Evolutionary conservation across 306 rosid genomes (phyloP).

Genomic region (Boehmeria nivea): DNA sequence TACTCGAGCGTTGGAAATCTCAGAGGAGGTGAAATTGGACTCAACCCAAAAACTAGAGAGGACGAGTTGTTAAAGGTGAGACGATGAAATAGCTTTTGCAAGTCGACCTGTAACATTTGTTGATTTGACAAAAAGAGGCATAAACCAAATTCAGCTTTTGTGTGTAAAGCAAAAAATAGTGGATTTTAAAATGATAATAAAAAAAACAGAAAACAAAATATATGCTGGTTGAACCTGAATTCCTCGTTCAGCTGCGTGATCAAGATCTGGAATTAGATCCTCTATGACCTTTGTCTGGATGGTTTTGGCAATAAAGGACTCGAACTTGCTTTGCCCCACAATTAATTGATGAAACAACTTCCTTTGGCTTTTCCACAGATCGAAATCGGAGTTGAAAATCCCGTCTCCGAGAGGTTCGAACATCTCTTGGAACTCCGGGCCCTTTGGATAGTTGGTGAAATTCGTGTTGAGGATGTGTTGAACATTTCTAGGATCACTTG

Average conservation of each 20-base stretch:
- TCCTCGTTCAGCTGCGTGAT: neutral
- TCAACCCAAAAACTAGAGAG: slow-evolving; percentile 19
- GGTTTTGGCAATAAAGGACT: slow-evolving; percentile 6
- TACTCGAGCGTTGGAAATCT: slow-evolving; percentile 3
- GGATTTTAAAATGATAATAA: too few relatives aligned
- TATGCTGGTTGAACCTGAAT: neutral
- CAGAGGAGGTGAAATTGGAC: slow-evolving; percentile 18
- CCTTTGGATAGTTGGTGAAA: slow-evolving; percentile 23
- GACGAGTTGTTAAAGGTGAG: slow-evolving; percentile 25
- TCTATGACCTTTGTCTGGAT: slow-evolving; percentile 19
- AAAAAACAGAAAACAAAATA: too few relatives aligned
- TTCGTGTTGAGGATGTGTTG: slow-evolving; percentile 16
- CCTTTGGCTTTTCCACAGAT: slow-evolving; percentile 21
- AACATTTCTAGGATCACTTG: too few relatives aligned
- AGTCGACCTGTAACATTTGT: slow-evolving; percentile 20
- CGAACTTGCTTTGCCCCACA: neutral
- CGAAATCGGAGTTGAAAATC: slow-evolving; percentile 18
- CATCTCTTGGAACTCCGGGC: slow-evolving; percentile 15
- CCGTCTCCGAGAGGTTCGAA: slow-evolving; percentile 30
- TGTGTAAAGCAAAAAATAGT: too few relatives aligned
- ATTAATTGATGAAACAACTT: slow-evolving; percentile 4
- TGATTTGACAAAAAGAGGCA: too few relatives aligned
- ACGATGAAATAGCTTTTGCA: slow-evolving; percentile 28
- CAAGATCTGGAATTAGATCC: slow-evolving; percentile 30
- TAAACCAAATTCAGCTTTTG: too few relatives aligned